Conservation (phyloP, 1,139 yeast species). For the Debaryomycetaceae sp. region DNA sequence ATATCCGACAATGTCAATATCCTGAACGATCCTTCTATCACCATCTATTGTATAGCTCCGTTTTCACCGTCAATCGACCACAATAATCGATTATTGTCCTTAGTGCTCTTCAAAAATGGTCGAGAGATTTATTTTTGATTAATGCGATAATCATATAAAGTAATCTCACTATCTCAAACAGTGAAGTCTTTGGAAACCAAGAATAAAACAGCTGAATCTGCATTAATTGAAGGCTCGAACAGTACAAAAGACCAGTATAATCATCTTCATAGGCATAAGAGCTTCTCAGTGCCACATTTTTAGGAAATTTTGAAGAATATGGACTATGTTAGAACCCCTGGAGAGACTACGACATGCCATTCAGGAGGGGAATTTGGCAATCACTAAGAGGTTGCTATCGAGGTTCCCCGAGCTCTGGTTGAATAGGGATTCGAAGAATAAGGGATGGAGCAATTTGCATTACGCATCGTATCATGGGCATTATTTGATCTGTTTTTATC, state of each 20-base stretch:
- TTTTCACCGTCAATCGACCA: not conserved
- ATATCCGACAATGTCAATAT: conserved; percentile 30
- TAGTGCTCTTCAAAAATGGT: not conserved
- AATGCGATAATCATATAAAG: not conserved
- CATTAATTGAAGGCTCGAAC: too few species aligned
- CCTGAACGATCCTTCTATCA: conserved; percentile 8
- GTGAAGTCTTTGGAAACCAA: too few species aligned
- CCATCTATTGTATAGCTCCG: conserved; percentile 1
- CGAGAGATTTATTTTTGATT: not conserved
- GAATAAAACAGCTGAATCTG: too few species aligned
- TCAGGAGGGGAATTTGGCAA: conserved; percentile 64
- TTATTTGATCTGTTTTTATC: conserved; percentile 68
- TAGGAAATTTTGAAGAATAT: too few species aligned
- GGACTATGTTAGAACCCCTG: conserved; percentile 57
- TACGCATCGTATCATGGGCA: conserved; percentile 83
- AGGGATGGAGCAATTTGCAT: conserved; percentile 90
- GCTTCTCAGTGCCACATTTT: too few species aligned
- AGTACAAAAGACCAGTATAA: too few species aligned
- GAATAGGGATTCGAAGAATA: conserved; percentile 59
- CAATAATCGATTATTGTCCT: not conserved
- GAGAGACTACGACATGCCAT: conserved; percentile 73
- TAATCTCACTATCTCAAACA: not conserved
- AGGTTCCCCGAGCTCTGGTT: conserved; percentile 76
- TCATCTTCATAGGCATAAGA: too few species aligned
- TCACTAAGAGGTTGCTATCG: conserved; percentile 65